phyloP scores from a whole-genome alignment of 1,284 basidiomycete genomes.

The Trichosporon sp. region DNA sequence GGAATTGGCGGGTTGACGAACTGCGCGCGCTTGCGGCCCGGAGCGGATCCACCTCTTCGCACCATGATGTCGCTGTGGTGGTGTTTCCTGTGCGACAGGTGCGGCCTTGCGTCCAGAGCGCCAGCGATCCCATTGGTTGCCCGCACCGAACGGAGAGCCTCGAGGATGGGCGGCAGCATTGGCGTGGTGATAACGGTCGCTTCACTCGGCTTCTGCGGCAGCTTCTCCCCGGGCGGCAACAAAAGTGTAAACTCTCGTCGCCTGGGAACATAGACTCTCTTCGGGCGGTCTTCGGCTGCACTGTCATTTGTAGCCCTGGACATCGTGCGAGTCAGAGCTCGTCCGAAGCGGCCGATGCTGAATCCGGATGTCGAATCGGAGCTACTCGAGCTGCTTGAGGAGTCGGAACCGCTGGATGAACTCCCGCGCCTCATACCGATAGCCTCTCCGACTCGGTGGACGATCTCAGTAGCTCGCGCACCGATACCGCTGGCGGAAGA shows the following conservation, averaged over 20 bases:
- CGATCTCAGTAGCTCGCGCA: conserved; percentile 36
- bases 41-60: conserved; percentile 28
- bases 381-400: conserved; percentile 10
- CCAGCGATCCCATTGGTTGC: conserved; percentile 11
- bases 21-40: conserved; percentile 19
- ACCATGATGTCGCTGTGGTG: conserved; percentile 16
- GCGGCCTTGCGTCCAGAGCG: background rate
- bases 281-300: conserved; percentile 27
- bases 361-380: conserved; percentile 12
- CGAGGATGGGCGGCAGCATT: conserved; percentile 58
- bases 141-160: conserved; percentile 57
- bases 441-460: conserved; percentile 44
- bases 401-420: conserved; percentile 15
- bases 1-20: conserved; percentile 34
- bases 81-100: background rate
- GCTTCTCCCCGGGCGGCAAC: conserved; percentile 40
- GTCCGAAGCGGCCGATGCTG: conserved; percentile 13
- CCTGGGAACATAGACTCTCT: conserved; percentile 35
- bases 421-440: conserved; percentile 42
- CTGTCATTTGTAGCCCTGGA: conserved; percentile 18
- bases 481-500: conserved; percentile 39
- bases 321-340: conserved; percentile 17
- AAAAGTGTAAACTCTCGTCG: conserved; percentile 59
- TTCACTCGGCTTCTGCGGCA: background rate
- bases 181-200: conserved; percentile 56